These are phyloP conservation scores for Suhomyces panamericanus DNA, from an alignment of 1,139 yeast species.

Conservation along the genomic window DNA sequence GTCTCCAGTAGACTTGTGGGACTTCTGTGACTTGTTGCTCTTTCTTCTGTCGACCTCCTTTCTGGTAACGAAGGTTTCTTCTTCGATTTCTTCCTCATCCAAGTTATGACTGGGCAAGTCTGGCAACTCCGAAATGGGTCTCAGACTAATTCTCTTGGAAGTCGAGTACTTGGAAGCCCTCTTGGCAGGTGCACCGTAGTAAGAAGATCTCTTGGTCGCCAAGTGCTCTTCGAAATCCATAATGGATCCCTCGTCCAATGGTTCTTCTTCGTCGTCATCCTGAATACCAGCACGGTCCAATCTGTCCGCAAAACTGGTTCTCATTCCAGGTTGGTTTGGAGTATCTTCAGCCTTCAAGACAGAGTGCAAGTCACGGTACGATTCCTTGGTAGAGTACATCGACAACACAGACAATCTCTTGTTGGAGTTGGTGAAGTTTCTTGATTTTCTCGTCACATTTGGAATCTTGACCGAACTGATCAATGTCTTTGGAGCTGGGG, in stretches of 20 bases:
- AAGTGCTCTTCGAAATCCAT: conserved; percentile 48
- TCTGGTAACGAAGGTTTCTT: conserved; percentile 42
- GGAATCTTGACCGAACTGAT: conserved; percentile 68
- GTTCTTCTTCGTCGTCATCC: conserved; percentile 34
- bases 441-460: conserved; percentile 66
- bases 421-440: conserved; percentile 59
- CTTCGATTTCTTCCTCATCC: conserved; percentile 16
- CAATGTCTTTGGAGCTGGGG: conserved; percentile 32
- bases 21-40: conserved; percentile 12
- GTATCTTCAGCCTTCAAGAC: conserved; percentile 39
- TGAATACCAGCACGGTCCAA: conserved; percentile 39
- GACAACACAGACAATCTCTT: conserved; percentile 71
- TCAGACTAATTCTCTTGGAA: conserved; percentile 21
- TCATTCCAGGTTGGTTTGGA: conserved; percentile 30
- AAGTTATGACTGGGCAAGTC: conserved; percentile 25
- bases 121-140: conserved; percentile 39
- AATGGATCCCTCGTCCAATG: conserved; percentile 39
- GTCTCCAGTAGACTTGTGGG: conserved; percentile 16
- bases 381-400: conserved; percentile 65
- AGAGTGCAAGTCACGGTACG: conserved; percentile 61
- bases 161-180: conserved; percentile 25
- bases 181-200: conserved; percentile 27
- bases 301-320: conserved; percentile 48
- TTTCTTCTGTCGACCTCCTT: conserved; percentile 26
- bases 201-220: conserved; percentile 41